Base-by-base conservation (phyloP, 768 basidiomycete genomes). In the Pleurotus citrinopileatus region DNA sequence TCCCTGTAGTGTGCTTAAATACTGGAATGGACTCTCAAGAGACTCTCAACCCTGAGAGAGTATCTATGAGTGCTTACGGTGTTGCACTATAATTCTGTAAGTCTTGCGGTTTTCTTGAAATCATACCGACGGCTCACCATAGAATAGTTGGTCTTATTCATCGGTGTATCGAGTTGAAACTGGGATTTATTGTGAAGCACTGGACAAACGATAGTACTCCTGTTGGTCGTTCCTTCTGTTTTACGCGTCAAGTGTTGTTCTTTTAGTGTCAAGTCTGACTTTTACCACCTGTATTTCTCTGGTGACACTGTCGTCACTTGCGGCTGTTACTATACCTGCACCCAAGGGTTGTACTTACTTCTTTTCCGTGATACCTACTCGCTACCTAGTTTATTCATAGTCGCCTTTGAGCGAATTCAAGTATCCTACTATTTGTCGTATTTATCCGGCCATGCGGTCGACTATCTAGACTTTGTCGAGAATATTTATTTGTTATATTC, bases 1-100 rank as follows among this genome's bases (percentile, higher is more conserved):
- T 89, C 42, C 87, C 87, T 4, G 69, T 88, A n/a, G 83, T 87
- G 59, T 89, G 86, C 63, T 72, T 89, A 63, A 17, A 36, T 51
- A 34, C 34, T 20, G 34, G 48, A 19, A 51, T 51, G 48, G 48
- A 51, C 34, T 51, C 34, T n/a, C 48, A 51, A n/a, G 48, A 51
- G 23, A 51, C 34, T 13, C 34, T 51, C 20, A 37, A 51, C 34
- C 17, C 48, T 2, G 8, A 51, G 20, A 51, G 32, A 23, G 19
- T 51, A 10, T 34, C 29, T 22, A 25, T 9, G 9, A 37, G 17
- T 37, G 15, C 46, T 13, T 48, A 48, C 29, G 46, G 26, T 10
- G 46, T 48, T 48, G 46, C 46, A 25, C 17, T 48, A 13, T 48
- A 29, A 48, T 34, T n/a, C 32, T 34, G 32, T 34, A 34, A 34